Evolutionary conservation across 23 red algal species (phyloP).

Genomic region (Gracilaria domingensis): DNA sequence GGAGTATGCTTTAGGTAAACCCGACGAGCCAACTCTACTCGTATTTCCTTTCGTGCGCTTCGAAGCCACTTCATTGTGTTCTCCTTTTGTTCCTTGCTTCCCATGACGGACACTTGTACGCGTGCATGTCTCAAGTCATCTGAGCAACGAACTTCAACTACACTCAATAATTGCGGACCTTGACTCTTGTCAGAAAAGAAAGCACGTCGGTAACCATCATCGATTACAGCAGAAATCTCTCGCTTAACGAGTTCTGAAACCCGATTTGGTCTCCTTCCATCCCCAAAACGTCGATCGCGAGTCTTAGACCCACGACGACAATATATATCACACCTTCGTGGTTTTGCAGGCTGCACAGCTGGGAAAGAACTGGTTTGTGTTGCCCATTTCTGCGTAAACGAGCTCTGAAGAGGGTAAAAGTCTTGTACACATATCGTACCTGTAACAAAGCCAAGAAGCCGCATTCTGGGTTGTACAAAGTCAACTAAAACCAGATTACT

Average conservation of each 20-base stretch:
- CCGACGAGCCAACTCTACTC: conserved; percentile 67
- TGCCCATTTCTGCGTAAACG: neutral
- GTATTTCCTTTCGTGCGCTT: conserved; percentile 53
- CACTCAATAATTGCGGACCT: conserved; percentile 43
- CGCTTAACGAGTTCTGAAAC: conserved; percentile 66
- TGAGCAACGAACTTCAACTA: conserved; percentile 74
- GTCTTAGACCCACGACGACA: conserved; percentile 28
- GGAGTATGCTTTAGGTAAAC: conserved; percentile 64
- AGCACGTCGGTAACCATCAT: conserved; percentile 36
- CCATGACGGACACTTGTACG: conserved; percentile 68
- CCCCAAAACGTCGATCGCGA: conserved; percentile 22
- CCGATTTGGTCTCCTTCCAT: conserved; percentile 62
- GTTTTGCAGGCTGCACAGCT: neutral
- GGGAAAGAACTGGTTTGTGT: neutral
- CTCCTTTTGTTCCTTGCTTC: conserved; percentile 50
- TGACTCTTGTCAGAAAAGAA: conserved; percentile 1
- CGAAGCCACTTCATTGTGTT: conserved; percentile 60
- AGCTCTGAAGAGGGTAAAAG: neutral
- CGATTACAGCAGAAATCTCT: conserved; percentile 62
- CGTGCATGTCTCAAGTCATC: conserved; percentile 77
- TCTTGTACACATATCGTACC: neutral
- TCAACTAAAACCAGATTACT: neutral
- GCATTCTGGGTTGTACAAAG: too few species aligned
- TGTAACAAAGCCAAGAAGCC: neutral
- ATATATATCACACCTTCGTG: conserved; percentile 5